Evolutionary conservation across 2,329 filamentous ascomycete genomes (phyloP).

Genomic region (Hymenoscyphus fraxineus): DNA sequence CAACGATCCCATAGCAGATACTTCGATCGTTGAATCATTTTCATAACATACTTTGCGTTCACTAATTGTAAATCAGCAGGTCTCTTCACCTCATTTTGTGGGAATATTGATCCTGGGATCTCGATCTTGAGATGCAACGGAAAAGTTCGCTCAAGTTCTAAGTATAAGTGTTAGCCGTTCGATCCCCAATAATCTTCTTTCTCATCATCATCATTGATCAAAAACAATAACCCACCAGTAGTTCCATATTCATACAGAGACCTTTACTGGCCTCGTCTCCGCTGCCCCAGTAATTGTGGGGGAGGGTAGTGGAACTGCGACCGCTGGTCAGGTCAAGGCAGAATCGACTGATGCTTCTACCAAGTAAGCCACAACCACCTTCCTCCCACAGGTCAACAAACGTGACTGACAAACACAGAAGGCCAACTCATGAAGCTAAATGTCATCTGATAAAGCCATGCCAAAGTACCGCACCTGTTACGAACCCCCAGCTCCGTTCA

Average conservation of each 20-base stretch:
- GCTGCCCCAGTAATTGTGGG: background rate
- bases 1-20: background rate
- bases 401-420: background rate
- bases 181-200: background rate
- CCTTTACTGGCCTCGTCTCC: background rate
- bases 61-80: background rate
- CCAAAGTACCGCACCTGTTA: conserved; percentile 5
- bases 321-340: background rate
- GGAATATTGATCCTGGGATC: background rate
- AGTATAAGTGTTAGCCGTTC: background rate
- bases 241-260: background rate
- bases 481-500: conserved; percentile 4
- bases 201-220: background rate
- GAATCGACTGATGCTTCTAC: background rate
- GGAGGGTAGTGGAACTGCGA: background rate
- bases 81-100: background rate
- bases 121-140: background rate
- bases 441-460: too few relatives aligned
- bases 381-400: background rate
- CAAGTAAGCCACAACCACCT: background rate
- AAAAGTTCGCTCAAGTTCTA: background rate
- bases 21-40: too few relatives aligned
- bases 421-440: conserved; percentile 8
- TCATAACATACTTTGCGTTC: background rate
- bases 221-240: background rate